Conservation (phyloP, 257 asterid species). For the Anisodus acutangulus region DNA sequence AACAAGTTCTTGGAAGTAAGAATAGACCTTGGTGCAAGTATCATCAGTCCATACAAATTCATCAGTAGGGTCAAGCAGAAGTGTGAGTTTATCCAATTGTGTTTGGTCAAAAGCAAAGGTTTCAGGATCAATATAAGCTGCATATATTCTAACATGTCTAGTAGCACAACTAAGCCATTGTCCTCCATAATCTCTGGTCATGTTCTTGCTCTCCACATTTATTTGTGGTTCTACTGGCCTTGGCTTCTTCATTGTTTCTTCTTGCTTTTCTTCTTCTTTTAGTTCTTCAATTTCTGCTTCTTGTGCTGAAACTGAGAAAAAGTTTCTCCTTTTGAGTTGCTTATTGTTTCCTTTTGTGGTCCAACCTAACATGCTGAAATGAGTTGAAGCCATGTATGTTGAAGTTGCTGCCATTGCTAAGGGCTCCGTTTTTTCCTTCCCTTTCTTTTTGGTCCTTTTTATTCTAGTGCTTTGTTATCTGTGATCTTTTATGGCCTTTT, state of each 20-base stretch:
- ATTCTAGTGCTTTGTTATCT: background rate
- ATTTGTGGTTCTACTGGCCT: constrained; percentile 69
- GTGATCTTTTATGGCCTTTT: constrained; percentile 1
- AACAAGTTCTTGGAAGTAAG: constrained; percentile 82
- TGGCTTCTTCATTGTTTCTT: constrained; percentile 28
- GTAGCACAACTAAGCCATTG: constrained; percentile 91
- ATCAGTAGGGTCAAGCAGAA: constrained; percentile 82
- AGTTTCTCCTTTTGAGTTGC: constrained; percentile 37
- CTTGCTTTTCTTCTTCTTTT: constrained; percentile 14
- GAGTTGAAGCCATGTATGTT: constrained; percentile 55
- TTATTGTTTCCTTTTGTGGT: constrained; percentile 34
- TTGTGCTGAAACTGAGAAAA: constrained; percentile 55
- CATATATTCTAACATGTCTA: constrained; percentile 76
- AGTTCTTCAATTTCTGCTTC: constrained; percentile 48
- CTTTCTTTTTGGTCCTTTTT: background rate
- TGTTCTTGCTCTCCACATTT: constrained; percentile 74
- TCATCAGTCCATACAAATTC: constrained; percentile 86
- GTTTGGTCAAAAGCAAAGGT: constrained; percentile 82
- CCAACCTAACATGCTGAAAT: constrained; percentile 62
- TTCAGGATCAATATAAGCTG: constrained; percentile 84
- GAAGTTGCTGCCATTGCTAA: constrained; percentile 69
- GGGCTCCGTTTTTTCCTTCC: background rate
- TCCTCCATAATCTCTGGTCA: constrained; percentile 74
- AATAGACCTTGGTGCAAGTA: constrained; percentile 72
- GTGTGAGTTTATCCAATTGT: constrained; percentile 86